Percentiles rank a stretch among this genome's conserved stretches.
These are phyloP conservation scores for Candida mesenterica DNA, from an alignment of 1,139 yeast species.

Conservation along the genomic window DNA sequence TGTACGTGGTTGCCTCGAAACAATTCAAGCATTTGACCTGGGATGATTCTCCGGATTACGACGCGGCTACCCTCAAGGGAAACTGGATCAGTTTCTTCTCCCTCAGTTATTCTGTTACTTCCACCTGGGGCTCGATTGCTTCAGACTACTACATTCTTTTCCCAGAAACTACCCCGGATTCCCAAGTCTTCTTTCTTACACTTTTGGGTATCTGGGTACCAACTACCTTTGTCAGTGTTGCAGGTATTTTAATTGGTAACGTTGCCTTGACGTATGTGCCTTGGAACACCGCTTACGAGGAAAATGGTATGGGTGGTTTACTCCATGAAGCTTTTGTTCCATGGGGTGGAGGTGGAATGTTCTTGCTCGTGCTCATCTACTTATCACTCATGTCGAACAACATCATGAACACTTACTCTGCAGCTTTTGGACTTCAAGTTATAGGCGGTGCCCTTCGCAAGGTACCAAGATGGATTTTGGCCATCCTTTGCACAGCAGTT, in stretches of 20 bases:
- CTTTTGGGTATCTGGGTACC: conserved; percentile 70
- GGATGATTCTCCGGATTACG: conserved; percentile 37
- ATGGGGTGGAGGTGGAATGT: conserved; percentile 81
- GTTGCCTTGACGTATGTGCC: conserved; percentile 61
- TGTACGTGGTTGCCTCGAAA: conserved; percentile 66
- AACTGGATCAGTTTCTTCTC: conserved; percentile 74
- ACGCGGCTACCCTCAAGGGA: conserved; percentile 47
- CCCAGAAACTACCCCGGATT: conserved; percentile 69
- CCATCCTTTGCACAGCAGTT: conserved; percentile 60
- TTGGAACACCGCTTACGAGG: conserved; percentile 59
- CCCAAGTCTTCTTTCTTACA: conserved; percentile 58
- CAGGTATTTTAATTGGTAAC: conserved; percentile 70
- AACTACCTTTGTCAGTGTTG: conserved; percentile 72
- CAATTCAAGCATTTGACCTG: conserved; percentile 44
- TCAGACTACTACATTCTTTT: conserved; percentile 82
- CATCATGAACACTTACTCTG: conserved; percentile 78
- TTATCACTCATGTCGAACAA: conserved; percentile 78
- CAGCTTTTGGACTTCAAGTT: conserved; percentile 77
- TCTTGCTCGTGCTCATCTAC: conserved; percentile 65
- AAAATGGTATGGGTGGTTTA: conserved; percentile 76
- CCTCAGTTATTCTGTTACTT: conserved; percentile 73
- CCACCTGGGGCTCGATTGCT: conserved; percentile 90
- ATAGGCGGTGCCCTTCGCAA: conserved; percentile 60
- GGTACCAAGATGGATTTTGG: conserved; percentile 81
- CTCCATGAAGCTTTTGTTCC: conserved; percentile 64